Evolutionary conservation across 2,329 filamentous ascomycete species (phyloP).

Genomic region (Trichoderma cornu-damae): DNA sequence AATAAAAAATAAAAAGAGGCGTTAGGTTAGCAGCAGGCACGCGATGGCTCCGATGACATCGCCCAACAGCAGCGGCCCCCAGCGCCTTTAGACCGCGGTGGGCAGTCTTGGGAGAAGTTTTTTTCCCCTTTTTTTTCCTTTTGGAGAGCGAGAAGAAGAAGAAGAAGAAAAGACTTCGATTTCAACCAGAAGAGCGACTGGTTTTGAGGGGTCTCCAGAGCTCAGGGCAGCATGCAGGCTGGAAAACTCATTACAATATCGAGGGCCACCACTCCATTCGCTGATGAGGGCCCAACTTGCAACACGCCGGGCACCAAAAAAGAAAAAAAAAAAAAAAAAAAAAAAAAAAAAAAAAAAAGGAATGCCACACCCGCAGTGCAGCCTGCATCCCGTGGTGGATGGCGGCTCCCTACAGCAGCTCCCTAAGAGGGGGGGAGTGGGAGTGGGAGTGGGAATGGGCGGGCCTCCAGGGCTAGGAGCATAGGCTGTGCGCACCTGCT

Average conservation of each 20-base stretch:
- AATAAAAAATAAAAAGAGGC: too few species aligned
- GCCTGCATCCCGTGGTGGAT: not conserved
- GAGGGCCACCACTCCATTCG: slow-evolving; percentile 7
- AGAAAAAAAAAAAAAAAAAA: too few species aligned
- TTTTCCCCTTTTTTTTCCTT: too few species aligned
- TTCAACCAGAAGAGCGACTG: not conserved
- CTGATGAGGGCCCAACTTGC: too few species aligned
- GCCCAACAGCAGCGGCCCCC: slow-evolving; percentile 10
- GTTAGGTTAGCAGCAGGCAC: slow-evolving; percentile 8
- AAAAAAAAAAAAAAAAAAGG: not conserved
- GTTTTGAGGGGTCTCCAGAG: slow-evolving; percentile 10
- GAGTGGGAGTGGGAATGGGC: not conserved
- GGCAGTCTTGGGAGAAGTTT: not conserved
- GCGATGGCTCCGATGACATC: not conserved
- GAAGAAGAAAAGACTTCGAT: not conserved
- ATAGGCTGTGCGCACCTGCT: not conserved
- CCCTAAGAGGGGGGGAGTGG: not conserved
- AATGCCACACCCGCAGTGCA: slow-evolving; percentile 7
- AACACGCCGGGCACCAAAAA: too few species aligned
- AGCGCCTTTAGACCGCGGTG: slow-evolving; percentile 11
- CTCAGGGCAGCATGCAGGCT: slow-evolving; percentile 12
- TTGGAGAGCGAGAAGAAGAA: not conserved
- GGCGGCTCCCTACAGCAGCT: slow-evolving; percentile 14
- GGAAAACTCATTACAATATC: slow-evolving; percentile 1
- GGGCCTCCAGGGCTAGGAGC: not conserved